phyloP scores from a whole-genome alignment of 495 filamentous ascomycete species.

The Daldinia vernicosa region DNA sequence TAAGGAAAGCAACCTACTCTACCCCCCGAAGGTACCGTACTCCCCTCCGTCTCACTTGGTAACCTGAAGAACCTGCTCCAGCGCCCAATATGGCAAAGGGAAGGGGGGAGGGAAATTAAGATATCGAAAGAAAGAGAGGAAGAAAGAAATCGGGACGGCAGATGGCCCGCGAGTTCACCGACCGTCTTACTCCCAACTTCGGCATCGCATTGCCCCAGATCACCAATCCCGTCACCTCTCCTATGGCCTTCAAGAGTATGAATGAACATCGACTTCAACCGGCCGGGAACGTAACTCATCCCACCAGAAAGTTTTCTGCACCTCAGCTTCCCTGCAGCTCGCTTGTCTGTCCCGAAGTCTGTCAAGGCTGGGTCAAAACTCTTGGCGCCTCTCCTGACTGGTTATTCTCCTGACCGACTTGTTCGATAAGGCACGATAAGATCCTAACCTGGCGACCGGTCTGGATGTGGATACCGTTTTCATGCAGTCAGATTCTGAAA shows the following conservation, averaged over 20 bases:
- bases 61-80: slow-evolving; percentile 8
- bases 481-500: slow-evolving; percentile 42
- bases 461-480: slow-evolving; percentile 32
- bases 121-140: slow-evolving; percentile 5
- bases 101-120: slow-evolving; percentile 16
- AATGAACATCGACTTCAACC: slow-evolving; percentile 36
- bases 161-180: slow-evolving; percentile 31
- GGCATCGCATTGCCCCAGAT: slow-evolving; percentile 27
- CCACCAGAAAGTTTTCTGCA: slow-evolving; percentile 36
- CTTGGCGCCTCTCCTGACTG: slow-evolving; percentile 37
- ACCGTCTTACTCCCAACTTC: slow-evolving; percentile 32
- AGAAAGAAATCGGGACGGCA: slow-evolving; percentile 32
- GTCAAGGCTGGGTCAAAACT: slow-evolving; percentile 21
- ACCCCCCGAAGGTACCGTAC: not conserved
- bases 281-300: slow-evolving; percentile 25
- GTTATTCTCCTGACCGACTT: slow-evolving; percentile 35
- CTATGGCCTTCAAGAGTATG: slow-evolving; percentile 18
- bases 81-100: slow-evolving; percentile 20
- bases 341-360: slow-evolving; percentile 42
- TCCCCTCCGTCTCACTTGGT: not conserved
- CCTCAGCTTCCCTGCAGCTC: slow-evolving; percentile 40
- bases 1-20: not conserved
- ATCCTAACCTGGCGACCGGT: slow-evolving; percentile 42
- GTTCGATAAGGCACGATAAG: slow-evolving; percentile 40
- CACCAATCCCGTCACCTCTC: slow-evolving; percentile 14